phyloP scores from a whole-genome alignment of 495 filamentous ascomycete species.

The Hypoxylon intermedium region DNA sequence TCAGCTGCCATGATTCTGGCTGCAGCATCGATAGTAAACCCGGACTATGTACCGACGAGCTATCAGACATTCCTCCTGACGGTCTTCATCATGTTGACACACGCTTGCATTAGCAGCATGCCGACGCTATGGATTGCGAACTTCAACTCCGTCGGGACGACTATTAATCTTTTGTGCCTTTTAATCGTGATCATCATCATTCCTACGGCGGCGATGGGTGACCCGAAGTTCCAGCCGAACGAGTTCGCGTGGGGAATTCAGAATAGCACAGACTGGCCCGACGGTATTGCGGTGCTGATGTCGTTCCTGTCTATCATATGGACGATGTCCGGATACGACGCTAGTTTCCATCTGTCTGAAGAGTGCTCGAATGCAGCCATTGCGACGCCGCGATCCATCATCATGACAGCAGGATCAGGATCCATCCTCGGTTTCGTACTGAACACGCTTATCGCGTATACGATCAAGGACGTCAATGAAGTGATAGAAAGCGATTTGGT shows the following conservation, averaged over 20 bases:
- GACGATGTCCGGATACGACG: conserved; percentile 69
- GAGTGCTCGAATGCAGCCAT: conserved; percentile 81
- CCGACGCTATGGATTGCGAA: conserved; percentile 76
- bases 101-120: conserved; percentile 74
- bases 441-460: conserved; percentile 82
- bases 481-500: conserved; percentile 66
- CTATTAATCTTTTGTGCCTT: conserved; percentile 75
- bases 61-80: conserved; percentile 79
- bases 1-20: conserved; percentile 76
- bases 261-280: conserved; percentile 72
- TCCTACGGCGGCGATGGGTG: conserved; percentile 62
- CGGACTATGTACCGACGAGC: conserved; percentile 65
- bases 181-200: conserved; percentile 74
- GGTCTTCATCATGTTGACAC: conserved; percentile 71
- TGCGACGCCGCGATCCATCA: conserved; percentile 78
- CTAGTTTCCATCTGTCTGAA: conserved; percentile 77
- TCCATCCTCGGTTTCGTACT: conserved; percentile 77
- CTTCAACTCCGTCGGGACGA: conserved; percentile 78
- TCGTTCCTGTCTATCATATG: conserved; percentile 72
- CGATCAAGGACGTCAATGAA: conserved; percentile 69
- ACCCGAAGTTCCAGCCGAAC: conserved; percentile 67
- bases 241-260: conserved; percentile 75
- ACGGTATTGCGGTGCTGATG: conserved; percentile 77
- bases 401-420: conserved; percentile 71
- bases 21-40: conserved; percentile 71